Base-by-base conservation (phyloP, 768 basidiomycete genomes). In the Harrya chromipes region DNA sequence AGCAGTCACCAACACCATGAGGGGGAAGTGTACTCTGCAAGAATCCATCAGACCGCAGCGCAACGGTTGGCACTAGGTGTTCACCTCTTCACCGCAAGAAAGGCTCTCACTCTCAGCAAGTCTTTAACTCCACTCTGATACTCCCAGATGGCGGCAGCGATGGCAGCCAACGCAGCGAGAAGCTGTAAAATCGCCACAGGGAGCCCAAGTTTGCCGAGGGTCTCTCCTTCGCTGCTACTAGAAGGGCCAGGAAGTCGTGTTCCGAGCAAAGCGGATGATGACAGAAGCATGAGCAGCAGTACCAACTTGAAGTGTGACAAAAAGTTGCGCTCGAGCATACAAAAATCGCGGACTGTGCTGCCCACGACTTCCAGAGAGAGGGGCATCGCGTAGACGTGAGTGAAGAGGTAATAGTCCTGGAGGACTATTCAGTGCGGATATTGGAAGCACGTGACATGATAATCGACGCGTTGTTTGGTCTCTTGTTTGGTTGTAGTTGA, bases 321-420 rank as follows among this genome's bases (percentile, higher is more conserved):
- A 43, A 87, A 70, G 57, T 90, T 89, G 44, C 87, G 76, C 65
- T 89, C 87, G 13, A 90, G 75, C 85, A 89, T 87, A 66, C 80
- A 84, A 53, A 80, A 87, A 62, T 90, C 87, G 59, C 86, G 74
- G n/a, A 84, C 84, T 6, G 72, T 72, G 55, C 86, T 84, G 38
- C 81, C 82, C 21, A 65, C 65, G 55, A 81, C 79, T 45, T 74
- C 68, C 11, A 79, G 42, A 55, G 50, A 72, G 35, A 60, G 53
- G 52, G 58, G 24, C 65, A 58, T 55, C 24, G 36, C 12, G 29
- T 13, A 13, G 29, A 29, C 5, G 29, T 12, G 29, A 29, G 12
- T 11, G 12, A 29, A 29, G 29, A 13, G 12, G 6, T 26, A 26
- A 6, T 1, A 9, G 8, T 6, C 4, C 8, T n/a, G n/a, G n/a